These are phyloP conservation scores for Leishmania arabica DNA, from an alignment of 208 protist genomes.

Conservation along the genomic window DNA sequence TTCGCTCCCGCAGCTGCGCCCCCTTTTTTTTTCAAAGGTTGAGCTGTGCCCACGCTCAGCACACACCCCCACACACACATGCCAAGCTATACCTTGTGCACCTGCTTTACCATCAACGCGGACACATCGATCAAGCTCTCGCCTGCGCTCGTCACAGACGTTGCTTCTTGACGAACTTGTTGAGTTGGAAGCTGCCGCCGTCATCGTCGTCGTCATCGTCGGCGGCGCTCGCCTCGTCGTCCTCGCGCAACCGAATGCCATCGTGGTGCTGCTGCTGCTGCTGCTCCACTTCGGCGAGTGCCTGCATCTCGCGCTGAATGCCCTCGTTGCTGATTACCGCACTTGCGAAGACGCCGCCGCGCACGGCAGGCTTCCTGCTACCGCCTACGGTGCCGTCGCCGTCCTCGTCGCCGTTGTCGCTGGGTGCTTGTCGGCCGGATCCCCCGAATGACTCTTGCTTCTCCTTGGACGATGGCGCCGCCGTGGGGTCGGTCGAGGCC, in stretches of 20 bases:
- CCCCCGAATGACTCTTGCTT: neutral
- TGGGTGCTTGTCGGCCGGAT: neutral
- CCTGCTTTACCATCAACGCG: neutral
- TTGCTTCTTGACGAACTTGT: slow-evolving; percentile 41
- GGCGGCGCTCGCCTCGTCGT: slow-evolving; percentile 21
- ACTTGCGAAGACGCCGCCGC: slow-evolving; percentile 51
- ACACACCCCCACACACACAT: neutral
- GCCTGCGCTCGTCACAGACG: slow-evolving; percentile 22
- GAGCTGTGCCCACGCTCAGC: neutral
- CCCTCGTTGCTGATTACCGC: slow-evolving; percentile 80
- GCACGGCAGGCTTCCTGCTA: slow-evolving; percentile 27
- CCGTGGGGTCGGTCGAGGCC: neutral
- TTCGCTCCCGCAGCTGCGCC: neutral
- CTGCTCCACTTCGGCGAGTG: slow-evolving; percentile 47
- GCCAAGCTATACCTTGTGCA: neutral
- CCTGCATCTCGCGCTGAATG: slow-evolving; percentile 75
- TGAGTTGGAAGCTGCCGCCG: slow-evolving; percentile 21
- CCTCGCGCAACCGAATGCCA: slow-evolving; percentile 38
- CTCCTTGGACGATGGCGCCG: neutral
- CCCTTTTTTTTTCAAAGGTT: neutral
- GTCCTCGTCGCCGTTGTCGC: slow-evolving; percentile 36
- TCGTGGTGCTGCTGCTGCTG: slow-evolving; percentile 27
- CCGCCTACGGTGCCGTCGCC: slow-evolving; percentile 23
- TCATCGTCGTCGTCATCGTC: slow-evolving; percentile 30
- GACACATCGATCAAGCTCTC: neutral